These are phyloP conservation scores for Priceomyces medius DNA, from an alignment of 805 yeast species.

Conservation along the genomic window DNA sequence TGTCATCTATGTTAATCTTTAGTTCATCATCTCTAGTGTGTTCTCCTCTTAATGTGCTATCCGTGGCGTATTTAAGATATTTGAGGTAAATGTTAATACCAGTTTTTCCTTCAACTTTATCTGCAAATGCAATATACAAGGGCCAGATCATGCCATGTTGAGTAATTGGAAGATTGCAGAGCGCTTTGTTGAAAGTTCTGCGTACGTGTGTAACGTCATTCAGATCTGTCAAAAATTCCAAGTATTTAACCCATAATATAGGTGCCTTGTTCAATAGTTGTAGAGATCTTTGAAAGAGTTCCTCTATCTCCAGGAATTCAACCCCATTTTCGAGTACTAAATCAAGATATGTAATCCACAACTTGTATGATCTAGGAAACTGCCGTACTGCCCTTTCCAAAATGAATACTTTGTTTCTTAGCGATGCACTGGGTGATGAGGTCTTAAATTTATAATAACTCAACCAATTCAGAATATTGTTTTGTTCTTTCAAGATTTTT, in stretches of 20 bases:
- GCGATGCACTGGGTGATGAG: conserved; percentile 13
- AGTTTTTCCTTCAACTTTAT: conserved; percentile 43
- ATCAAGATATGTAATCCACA: conserved; percentile 55
- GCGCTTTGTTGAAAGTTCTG: conserved; percentile 47
- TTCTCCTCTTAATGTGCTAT: conserved; percentile 9
- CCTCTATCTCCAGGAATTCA: conserved; percentile 32
- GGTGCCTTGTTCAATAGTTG: conserved; percentile 44
- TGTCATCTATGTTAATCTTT: conserved; percentile 22
- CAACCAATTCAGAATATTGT: conserved; percentile 43
- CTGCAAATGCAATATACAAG: conserved; percentile 53
- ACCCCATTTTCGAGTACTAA: conserved; percentile 33
- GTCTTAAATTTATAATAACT: conserved; percentile 40
- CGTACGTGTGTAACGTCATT: conserved; percentile 39
- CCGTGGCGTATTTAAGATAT: conserved; percentile 28
- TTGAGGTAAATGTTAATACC: conserved; percentile 30
- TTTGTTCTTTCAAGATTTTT: conserved; percentile 31
- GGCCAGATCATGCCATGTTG: conserved; percentile 49
- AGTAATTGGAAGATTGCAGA: conserved; percentile 47
- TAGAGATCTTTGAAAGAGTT: conserved; percentile 49
- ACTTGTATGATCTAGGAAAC: conserved; percentile 46
- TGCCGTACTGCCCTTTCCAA: conserved; percentile 50
- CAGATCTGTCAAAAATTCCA: conserved; percentile 40
- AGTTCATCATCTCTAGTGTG: conserved; percentile 8
- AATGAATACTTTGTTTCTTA: conserved; percentile 44
- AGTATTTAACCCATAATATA: conserved; percentile 51